These are phyloP conservation scores for Aspergillus nanangensis DNA, from an alignment of 495 filamentous ascomycete species.

Conservation along the genomic window DNA sequence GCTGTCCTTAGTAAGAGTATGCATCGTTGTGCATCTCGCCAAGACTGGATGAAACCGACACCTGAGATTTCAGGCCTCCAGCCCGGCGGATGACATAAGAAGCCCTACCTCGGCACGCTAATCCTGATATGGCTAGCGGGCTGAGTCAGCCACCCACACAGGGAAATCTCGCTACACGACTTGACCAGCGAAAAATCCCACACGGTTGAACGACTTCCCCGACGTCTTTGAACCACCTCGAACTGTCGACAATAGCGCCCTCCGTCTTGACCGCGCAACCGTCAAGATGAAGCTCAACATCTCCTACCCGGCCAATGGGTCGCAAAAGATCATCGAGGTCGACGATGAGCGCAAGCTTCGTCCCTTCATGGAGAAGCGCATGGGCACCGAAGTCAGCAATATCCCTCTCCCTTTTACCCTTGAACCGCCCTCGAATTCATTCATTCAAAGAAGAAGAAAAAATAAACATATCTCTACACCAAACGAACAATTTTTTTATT, in stretches of 20 bases:
- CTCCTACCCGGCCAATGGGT: slow-evolving; percentile 97
- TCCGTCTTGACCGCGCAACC: slow-evolving; percentile 51
- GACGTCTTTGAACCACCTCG: slow-evolving; percentile 30
- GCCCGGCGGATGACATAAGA: slow-evolving; percentile 20
- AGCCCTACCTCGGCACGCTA: slow-evolving; percentile 20
- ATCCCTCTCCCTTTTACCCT: slow-evolving; percentile 13
- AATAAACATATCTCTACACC: slow-evolving; percentile 1
- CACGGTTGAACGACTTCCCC: slow-evolving; percentile 23
- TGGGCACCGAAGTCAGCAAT: slow-evolving; percentile 85
- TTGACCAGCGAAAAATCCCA: slow-evolving; percentile 24
- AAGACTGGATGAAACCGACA: neutral
- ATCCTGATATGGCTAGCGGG: slow-evolving; percentile 15
- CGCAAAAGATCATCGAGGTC: slow-evolving; percentile 96
- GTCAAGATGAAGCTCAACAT: slow-evolving; percentile 91
- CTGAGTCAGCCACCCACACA: slow-evolving; percentile 27
- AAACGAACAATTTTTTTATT: neutral
- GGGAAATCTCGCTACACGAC: slow-evolving; percentile 33
- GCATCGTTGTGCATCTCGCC: neutral
- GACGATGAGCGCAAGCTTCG: slow-evolving; percentile 95
- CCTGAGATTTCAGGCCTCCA: neutral
- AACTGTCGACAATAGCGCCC: slow-evolving; percentile 47
- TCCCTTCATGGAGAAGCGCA: slow-evolving; percentile 86
- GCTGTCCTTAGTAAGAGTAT: too few species aligned
- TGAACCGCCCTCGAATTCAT: slow-evolving; percentile 2
- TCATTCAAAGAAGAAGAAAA: slow-evolving; percentile 2